These are phyloP conservation scores for Uromyces viciae-fabae DNA, from an alignment of 1,284 basidiomycete genomes.

Conservation along the genomic window DNA sequence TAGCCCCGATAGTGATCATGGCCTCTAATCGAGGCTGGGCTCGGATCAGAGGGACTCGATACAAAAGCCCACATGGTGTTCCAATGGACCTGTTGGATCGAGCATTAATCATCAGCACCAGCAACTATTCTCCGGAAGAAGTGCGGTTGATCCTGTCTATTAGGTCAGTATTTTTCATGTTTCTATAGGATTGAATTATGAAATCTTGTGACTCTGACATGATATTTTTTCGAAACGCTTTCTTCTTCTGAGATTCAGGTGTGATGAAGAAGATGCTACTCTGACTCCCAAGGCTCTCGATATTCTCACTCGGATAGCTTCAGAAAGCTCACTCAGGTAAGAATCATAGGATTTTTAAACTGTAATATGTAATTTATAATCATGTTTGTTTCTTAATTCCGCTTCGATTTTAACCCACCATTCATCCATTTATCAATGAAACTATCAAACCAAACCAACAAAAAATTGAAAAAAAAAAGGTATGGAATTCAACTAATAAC, in stretches of 20 bases:
- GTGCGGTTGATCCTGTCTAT: constrained; percentile 89
- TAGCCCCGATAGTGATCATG: constrained; percentile 96
- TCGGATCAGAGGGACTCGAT: constrained; percentile 89
- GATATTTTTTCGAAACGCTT: background rate
- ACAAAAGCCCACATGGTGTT: constrained; percentile 87
- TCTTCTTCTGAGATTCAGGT: constrained; percentile 62
- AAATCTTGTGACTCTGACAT: background rate
- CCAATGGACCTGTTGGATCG: constrained; percentile 92
- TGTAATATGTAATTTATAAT: too few relatives aligned
- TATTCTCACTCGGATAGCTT: constrained; percentile 78
- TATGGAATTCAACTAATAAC: constrained; percentile 91
- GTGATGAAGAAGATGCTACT: constrained; percentile 93
- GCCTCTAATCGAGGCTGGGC: constrained; percentile 94
- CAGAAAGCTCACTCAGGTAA: constrained; percentile 61
- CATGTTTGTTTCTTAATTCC: too few relatives aligned
- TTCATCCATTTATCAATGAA: background rate
- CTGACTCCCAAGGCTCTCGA: constrained; percentile 69
- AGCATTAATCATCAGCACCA: constrained; percentile 89
- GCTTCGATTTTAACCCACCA: too few relatives aligned
- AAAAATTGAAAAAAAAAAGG: constrained; percentile 61
- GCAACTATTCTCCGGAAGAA: constrained; percentile 78
- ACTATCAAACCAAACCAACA: background rate
- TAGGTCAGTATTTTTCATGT: constrained; percentile 60
- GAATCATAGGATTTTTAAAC: too few relatives aligned
- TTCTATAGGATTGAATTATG: constrained; percentile 1